A percentile compares a stretch with the other conserved stretches of the same genome.
These are phyloP conservation scores for Osmozyma mogii DNA, from an alignment of 805 yeast species.

Conservation along the genomic window DNA sequence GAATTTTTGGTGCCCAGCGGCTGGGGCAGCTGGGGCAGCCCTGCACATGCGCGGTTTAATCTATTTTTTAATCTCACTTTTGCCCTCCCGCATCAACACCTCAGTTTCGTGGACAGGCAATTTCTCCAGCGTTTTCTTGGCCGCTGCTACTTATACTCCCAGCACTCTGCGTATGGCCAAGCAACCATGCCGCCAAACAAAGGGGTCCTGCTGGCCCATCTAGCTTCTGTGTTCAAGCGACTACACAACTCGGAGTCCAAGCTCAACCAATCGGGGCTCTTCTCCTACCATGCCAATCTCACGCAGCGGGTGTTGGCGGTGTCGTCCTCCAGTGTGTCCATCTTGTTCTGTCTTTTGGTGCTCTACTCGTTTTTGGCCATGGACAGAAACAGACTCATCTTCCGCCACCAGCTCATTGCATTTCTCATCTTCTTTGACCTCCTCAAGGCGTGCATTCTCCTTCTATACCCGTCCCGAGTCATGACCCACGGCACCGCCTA, in stretches of 20 bases:
- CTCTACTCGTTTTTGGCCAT: conserved; percentile 55
- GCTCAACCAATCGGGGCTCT: conserved; percentile 20
- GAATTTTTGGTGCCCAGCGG: too few species aligned
- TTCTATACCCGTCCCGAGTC: conserved; percentile 62
- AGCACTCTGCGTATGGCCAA: too few species aligned
- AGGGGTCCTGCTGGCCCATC: too few species aligned
- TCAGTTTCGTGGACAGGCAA: too few species aligned
- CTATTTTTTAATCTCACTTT: too few species aligned
- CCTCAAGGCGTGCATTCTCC: conserved; percentile 58
- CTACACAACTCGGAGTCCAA: background rate
- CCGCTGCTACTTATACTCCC: too few species aligned
- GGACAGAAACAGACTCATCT: conserved; percentile 54
- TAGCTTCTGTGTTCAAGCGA: too few species aligned
- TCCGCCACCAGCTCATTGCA: conserved; percentile 64
- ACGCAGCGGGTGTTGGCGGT: conserved; percentile 32
- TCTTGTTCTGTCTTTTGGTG: conserved; percentile 45
- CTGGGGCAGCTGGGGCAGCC: too few species aligned
- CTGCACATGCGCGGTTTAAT: too few species aligned
- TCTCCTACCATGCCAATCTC: conserved; percentile 19
- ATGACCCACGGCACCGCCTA: conserved; percentile 36
- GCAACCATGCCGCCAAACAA: too few species aligned
- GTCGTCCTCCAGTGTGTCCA: conserved; percentile 30
- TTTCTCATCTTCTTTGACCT: conserved; percentile 67
- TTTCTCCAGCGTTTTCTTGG: too few species aligned
- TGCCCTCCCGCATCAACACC: too few species aligned